phyloP scores from a whole-genome alignment of 192 early-diverging fungal species.

The Entomortierella chlamydospora region DNA sequence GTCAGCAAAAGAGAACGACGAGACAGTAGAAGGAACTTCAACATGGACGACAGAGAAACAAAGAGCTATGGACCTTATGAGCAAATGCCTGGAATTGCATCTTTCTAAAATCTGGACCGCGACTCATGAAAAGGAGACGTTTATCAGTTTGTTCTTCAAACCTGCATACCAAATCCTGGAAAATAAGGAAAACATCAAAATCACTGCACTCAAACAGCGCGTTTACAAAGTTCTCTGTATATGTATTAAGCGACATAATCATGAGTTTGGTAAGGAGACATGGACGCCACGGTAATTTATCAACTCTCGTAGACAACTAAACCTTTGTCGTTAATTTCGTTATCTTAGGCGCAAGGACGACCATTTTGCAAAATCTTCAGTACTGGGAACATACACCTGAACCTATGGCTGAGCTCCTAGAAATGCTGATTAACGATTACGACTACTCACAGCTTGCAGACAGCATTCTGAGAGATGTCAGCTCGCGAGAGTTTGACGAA shows the following conservation, averaged over 20 bases:
- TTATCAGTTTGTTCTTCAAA: constrained; percentile 81
- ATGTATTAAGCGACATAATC: constrained; percentile 83
- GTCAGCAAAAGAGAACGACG: constrained; percentile 13
- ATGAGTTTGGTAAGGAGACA: constrained; percentile 70
- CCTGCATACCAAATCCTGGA: constrained; percentile 86
- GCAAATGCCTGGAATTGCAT: constrained; percentile 65
- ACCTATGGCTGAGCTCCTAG: constrained; percentile 83
- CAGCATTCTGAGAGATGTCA: constrained; percentile 78
- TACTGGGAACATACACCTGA: constrained; percentile 88
- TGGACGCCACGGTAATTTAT: background rate
- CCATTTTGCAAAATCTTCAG: constrained; percentile 84
- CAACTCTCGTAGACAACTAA: no score
- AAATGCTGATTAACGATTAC: constrained; percentile 68
- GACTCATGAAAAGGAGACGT: constrained; percentile 73
- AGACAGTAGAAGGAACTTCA: constrained; percentile 53
- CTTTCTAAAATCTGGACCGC: constrained; percentile 80
- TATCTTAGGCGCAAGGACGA: constrained; percentile 72
- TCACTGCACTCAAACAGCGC: constrained; percentile 62
- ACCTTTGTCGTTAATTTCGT: no score
- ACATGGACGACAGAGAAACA: constrained; percentile 71
- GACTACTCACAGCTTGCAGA: constrained; percentile 76
- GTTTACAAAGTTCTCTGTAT: constrained; percentile 80
- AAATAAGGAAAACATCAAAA: constrained; percentile 76
- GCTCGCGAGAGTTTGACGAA: constrained; percentile 54
- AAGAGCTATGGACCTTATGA: constrained; percentile 65